These are phyloP conservation scores for Chaetomiaceae sp. DNA, from an alignment of 2,329 filamentous ascomycete species.

Conservation along the genomic window DNA sequence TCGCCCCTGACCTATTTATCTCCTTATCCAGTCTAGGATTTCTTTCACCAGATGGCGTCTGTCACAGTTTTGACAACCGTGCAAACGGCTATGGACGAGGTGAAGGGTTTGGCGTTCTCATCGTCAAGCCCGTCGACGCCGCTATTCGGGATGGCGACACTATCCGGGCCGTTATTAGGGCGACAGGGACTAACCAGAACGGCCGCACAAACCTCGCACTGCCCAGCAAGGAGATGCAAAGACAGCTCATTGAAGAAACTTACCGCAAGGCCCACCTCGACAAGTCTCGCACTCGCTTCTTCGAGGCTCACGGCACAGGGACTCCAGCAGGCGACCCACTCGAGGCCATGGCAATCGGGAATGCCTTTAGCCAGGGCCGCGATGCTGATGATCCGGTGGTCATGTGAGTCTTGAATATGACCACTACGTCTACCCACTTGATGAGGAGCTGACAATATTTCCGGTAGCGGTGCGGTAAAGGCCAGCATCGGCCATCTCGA, in stretches of 20 bases:
- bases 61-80: constrained; percentile 16
- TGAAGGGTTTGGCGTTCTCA: constrained; percentile 44
- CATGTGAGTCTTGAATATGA: too few species aligned
- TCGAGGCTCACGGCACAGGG: constrained; percentile 36
- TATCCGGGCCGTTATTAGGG: neutral
- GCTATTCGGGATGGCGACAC: neutral
- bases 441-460: too few species aligned
- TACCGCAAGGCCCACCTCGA: too few species aligned
- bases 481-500: constrained; percentile 27
- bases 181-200: neutral
- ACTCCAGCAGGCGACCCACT: constrained; percentile 4
- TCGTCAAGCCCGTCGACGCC: constrained; percentile 24
- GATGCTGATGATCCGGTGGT: too few species aligned
- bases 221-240: too few species aligned
- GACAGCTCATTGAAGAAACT: too few species aligned
- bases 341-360: constrained; percentile 3
- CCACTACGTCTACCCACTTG: too few species aligned
- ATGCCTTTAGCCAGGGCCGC: neutral
- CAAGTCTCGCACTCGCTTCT: constrained; percentile 11
- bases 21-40: neutral
- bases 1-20: neutral
- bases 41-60: constrained; percentile 1
- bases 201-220: too few species aligned
- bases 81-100: constrained; percentile 49
- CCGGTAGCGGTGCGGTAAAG: constrained; percentile 21